These are phyloP conservation scores for Cymbopogon flexuosus DNA, from an alignment of 202 grass and related monocot species.

Conservation along the genomic window DNA sequence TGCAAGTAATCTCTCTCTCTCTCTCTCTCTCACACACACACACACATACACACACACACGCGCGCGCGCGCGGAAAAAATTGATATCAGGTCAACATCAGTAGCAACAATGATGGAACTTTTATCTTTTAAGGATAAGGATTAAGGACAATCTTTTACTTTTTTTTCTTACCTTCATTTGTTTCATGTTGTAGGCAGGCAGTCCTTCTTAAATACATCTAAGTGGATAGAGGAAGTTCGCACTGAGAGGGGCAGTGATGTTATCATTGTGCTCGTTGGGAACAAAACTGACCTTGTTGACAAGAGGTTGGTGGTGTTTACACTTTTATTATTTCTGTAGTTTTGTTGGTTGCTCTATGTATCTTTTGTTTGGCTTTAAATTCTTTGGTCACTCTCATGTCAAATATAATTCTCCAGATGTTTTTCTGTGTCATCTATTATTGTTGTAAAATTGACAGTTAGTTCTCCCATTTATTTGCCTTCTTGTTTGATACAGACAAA, in stretches of 20 bases:
- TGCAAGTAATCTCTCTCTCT: constrained; percentile 50
- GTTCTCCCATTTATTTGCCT: neutral
- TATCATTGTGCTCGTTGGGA: constrained; percentile 98
- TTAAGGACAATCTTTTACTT: neutral
- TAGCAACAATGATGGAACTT: neutral
- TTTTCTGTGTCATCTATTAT: neutral
- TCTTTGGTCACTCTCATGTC: neutral
- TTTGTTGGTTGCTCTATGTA: neutral
- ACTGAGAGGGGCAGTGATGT: constrained; percentile 98
- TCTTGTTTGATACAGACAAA: neutral
- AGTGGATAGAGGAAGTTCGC: constrained; percentile 99
- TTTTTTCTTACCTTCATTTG: neutral
- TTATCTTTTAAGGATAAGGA: neutral
- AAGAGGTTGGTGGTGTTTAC: constrained; percentile 60
- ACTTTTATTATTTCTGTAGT: constrained; percentile 2
- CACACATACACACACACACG: neutral
- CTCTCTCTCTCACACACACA: neutral
- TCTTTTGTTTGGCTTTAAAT: constrained; percentile 9
- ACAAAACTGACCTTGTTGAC: constrained; percentile 99
- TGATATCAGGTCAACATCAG: neutral
- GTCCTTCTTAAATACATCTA: constrained; percentile 97
- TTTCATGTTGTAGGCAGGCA: constrained; percentile 61
- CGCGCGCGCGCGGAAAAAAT: too few species aligned
- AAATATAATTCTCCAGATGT: constrained; percentile 18
- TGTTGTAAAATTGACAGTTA: neutral